phyloP scores from a whole-genome alignment of 352 stramenopile genomes.

The Phytophthora multivora region DNA sequence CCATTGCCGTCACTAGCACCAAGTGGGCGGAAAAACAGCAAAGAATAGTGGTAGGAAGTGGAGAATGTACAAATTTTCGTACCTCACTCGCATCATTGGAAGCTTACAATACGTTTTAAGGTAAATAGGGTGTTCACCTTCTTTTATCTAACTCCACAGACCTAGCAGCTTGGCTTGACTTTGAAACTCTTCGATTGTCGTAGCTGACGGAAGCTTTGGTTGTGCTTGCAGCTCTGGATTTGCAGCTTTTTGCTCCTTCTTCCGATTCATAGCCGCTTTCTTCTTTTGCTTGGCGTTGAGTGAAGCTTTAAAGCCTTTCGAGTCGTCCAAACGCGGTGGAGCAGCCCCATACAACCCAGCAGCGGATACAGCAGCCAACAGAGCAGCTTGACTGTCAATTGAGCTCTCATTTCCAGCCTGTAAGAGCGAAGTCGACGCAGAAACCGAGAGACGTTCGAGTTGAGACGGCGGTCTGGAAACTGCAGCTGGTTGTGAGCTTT shows the following conservation, averaged over 20 bases:
- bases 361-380: slow-evolving; percentile 37
- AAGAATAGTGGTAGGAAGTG: slow-evolving; percentile 5
- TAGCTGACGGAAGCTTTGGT: slow-evolving; percentile 5
- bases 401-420: background rate
- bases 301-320: background rate
- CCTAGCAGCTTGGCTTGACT: slow-evolving; percentile 45
- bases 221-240: background rate
- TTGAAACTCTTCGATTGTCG: slow-evolving; percentile 44
- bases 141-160: slow-evolving; percentile 42
- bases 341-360: slow-evolving; percentile 37
- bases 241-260: slow-evolving; percentile 2
- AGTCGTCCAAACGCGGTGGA: slow-evolving; percentile 18
- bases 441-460: slow-evolving; percentile 14
- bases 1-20: slow-evolving; percentile 21
- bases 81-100: slow-evolving; percentile 1
- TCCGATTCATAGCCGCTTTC: slow-evolving; percentile 15
- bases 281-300: slow-evolving; percentile 18
- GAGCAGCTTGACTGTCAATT: slow-evolving; percentile 22
- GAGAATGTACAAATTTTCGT: slow-evolving; percentile 23
- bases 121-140: background rate
- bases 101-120: background rate
- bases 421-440: slow-evolving; percentile 12
- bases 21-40: slow-evolving; percentile 10
- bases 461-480: slow-evolving; percentile 12
- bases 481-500: background rate